These are phyloP conservation scores for Phaseolus lunatus DNA, from an alignment of 306 rosid species.

Conservation along the genomic window DNA sequence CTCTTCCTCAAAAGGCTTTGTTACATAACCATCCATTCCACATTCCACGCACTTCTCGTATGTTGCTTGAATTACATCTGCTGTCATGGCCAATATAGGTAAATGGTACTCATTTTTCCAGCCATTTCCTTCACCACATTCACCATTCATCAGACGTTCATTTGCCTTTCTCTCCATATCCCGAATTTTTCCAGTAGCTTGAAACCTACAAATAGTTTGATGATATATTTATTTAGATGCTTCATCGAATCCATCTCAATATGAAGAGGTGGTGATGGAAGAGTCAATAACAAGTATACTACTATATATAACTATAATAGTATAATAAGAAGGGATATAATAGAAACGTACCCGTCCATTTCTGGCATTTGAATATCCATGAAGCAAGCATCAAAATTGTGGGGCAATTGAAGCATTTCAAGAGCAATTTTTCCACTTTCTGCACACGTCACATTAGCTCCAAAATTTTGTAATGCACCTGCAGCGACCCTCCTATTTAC, in stretches of 20 bases:
- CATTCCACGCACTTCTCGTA: slow-evolving; percentile 78
- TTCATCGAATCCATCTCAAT: background rate
- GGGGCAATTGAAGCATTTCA: slow-evolving; percentile 82
- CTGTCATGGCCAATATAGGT: slow-evolving; percentile 96
- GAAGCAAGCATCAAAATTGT: slow-evolving; percentile 92
- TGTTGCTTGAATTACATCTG: slow-evolving; percentile 95
- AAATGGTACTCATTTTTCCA: slow-evolving; percentile 63
- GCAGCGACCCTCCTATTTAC: slow-evolving; percentile 98
- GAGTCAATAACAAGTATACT: no score
- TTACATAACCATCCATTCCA: slow-evolving; percentile 98
- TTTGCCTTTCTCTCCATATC: slow-evolving; percentile 74
- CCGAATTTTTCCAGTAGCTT: slow-evolving; percentile 80
- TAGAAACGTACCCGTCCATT: slow-evolving; percentile 88
- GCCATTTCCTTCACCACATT: slow-evolving; percentile 56
- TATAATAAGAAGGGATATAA: background rate
- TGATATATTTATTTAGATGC: no score
- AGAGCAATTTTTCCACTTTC: slow-evolving; percentile 94
- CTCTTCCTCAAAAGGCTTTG: slow-evolving; percentile 97
- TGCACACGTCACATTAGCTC: slow-evolving; percentile 84
- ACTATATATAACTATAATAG: background rate
- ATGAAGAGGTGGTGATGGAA: background rate
- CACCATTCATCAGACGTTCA: slow-evolving; percentile 57
- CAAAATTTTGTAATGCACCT: slow-evolving; percentile 89
- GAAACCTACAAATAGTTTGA: slow-evolving; percentile 63
- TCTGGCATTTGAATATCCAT: slow-evolving; percentile 99